These are phyloP conservation scores for Ophiostoma ulmi DNA, from an alignment of 2,329 filamentous ascomycete species.

Conservation along the genomic window DNA sequence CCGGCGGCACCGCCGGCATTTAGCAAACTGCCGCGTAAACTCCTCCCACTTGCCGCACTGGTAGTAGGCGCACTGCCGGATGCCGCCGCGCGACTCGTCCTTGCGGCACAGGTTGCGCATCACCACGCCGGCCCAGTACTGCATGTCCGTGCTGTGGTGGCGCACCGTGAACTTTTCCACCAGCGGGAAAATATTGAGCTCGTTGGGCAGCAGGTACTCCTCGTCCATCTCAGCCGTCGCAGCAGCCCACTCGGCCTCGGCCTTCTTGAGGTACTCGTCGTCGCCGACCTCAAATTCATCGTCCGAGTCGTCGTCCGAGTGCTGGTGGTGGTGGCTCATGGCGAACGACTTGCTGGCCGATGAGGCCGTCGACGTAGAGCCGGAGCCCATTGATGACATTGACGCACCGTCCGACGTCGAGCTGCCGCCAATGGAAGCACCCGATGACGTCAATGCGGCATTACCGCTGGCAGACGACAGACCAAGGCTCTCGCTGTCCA, in stretches of 20 bases:
- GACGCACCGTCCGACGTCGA: not conserved
- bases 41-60: conserved; percentile 98
- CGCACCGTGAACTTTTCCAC: conserved; percentile 98
- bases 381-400: not conserved
- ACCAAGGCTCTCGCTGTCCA: conserved; percentile 55
- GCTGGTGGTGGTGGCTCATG: not conserved
- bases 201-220: conserved; percentile 86
- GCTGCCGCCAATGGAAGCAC: not conserved
- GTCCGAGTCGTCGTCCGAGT: conserved; percentile 9
- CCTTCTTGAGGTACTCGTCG: conserved; percentile 34
- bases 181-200: conserved; percentile 96
- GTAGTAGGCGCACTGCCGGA: conserved; percentile 95
- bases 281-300: conserved; percentile 30
- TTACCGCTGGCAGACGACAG: not conserved
- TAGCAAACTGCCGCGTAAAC: conserved; percentile 92
- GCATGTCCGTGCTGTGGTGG: conserved; percentile 94
- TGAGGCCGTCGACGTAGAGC: not conserved
- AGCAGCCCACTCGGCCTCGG: conserved; percentile 49
- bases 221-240: conserved; percentile 46
- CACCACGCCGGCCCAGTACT: conserved; percentile 98
- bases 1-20: conserved; percentile 89
- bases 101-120: conserved; percentile 99
- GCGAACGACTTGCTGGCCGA: not conserved
- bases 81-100: conserved; percentile 89
- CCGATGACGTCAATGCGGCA: not conserved